Base-by-base conservation (phyloP, 2,329 filamentous ascomycete species). In the Fusarium zealandicum region DNA sequence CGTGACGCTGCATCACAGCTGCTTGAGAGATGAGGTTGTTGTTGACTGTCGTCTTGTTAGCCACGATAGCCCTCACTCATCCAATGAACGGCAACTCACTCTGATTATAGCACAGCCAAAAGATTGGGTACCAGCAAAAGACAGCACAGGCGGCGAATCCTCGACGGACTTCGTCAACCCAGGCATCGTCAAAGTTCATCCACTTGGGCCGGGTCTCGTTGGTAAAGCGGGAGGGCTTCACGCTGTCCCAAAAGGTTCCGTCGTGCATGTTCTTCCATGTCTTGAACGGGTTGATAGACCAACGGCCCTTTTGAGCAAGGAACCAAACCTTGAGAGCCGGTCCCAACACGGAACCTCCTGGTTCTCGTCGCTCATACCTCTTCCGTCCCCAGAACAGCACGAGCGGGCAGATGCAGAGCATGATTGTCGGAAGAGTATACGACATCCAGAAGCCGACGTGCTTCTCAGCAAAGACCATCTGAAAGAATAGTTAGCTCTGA, bases 111-210 rank as follows among this genome's bases (percentile, higher is more conserved):
- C 78, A 78, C 18, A 81, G 76, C 80, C 80, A 85, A 67, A 80
- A 85, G 27, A 86, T 80, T 2, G 88, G 87, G 51, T 85, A 87
- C 78, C 85, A 90, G 60, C 82, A 69, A 71, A 90, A 93, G 6
- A 91, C 88, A 36, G 82, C 78, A 70, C 87, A 90, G 13, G 87
- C 87, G 48, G 80, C 77, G 59, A 90, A 80, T 8, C 88, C 89
- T 73, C 89, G 85, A 36, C 79, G 79, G 22, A 92, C 81, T 69
- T 92, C 88, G 67, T 90, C 89, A 31, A 93, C 89, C 88, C 88
- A 93, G 16, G 82, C 83, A 62, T 93, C 90, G 59, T 92, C 88
- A 64, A 91, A 92, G 3, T 82, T 88, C 87, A 92, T 92, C 87
- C 88, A 92, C 1, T 64, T 61, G 0, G 86, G 89, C 31, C 83